These are phyloP conservation scores for Meredithiella fracta DNA, from an alignment of 2,329 filamentous ascomycete genomes.

Conservation along the genomic window DNA sequence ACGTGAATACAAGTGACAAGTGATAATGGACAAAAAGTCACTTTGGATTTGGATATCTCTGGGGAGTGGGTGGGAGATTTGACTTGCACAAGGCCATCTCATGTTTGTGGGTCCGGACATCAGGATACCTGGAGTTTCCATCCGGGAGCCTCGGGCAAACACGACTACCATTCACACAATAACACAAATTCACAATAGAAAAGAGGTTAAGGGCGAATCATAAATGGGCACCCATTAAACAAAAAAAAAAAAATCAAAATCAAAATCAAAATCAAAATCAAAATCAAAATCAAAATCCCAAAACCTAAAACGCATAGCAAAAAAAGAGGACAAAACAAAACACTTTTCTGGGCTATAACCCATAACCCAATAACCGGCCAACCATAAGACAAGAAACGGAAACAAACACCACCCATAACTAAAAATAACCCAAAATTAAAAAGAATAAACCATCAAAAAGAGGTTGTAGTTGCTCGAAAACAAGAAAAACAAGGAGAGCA, in stretches of 20 bases:
- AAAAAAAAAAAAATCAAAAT: not conserved
- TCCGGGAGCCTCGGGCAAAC: not conserved
- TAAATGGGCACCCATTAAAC: not conserved
- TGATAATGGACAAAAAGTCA: not conserved
- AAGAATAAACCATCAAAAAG: not conserved
- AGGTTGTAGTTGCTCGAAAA: too few species aligned
- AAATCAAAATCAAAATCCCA: not conserved
- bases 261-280: not conserved
- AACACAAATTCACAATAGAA: too few species aligned
- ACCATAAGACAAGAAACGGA: not conserved
- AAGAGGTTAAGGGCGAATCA: not conserved
- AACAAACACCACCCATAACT: not conserved
- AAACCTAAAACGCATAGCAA: not conserved
- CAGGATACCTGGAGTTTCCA: too few species aligned
- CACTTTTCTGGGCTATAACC: not conserved
- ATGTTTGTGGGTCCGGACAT: not conserved
- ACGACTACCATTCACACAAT: too few species aligned
- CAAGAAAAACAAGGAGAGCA: not conserved
- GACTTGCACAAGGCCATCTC: too few species aligned
- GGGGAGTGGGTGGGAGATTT: too few species aligned
- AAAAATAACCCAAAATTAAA: constrained; percentile 3
- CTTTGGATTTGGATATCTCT: not conserved
- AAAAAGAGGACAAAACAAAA: not conserved
- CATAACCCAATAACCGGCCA: too few species aligned
- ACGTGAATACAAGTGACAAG: too few species aligned